Base-by-base conservation (phyloP, 2,329 filamentous ascomycete species). In the Penicillium sp. region DNA sequence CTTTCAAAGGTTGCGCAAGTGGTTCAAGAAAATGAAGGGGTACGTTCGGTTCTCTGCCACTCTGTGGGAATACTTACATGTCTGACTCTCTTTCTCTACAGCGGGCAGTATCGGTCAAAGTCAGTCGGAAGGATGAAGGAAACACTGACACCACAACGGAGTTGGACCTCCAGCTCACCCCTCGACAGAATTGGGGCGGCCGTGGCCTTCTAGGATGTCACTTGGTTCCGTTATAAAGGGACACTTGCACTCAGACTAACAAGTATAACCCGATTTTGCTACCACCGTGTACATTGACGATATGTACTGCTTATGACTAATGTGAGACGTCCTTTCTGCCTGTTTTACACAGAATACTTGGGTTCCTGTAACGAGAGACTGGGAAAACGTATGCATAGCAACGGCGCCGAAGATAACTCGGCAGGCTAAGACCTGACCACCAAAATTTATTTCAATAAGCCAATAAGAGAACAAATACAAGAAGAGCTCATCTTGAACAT, bases 131-230 rank as follows among this genome's bases (percentile, higher is more conserved):
- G 61, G 71, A 73, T 47, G 54, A 77, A 71, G 45, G 71, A 69
- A 64, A 75, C 73, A 55, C 79, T 82, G 68, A 84, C 7, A 62
- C 71, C 38, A 73, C 71, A 21, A 73, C 76, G 51, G 76, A 91
- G 63, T 74, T 94, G 57, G 82, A 86, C 57, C 76, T 97, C 68
- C 86, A 84, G 62, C 77, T 99, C 62, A 90, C 82, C 48, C 93
- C 93, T 53, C 84, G 86, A 67, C 84, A 86, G 45, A 82, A 93
- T 71, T 99, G 94, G 93, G 93, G 93, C 65, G 94, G 94, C 31
- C 83, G 91, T 74, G 94, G 93, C 13, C 79, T 95, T 73, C 78
- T 99, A 68, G 93, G 93, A 54, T 99, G 93, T 74, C 93, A 97
- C 78, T 84, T 97, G 62, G 77, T 96, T 64, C 91, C 91, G 27